A percentile compares a stretch with the other conserved stretches of the same genome.
Evolutionary conservation across 768 basidiomycete species (phyloP).

Genomic region (Mycena crocata): DNA sequence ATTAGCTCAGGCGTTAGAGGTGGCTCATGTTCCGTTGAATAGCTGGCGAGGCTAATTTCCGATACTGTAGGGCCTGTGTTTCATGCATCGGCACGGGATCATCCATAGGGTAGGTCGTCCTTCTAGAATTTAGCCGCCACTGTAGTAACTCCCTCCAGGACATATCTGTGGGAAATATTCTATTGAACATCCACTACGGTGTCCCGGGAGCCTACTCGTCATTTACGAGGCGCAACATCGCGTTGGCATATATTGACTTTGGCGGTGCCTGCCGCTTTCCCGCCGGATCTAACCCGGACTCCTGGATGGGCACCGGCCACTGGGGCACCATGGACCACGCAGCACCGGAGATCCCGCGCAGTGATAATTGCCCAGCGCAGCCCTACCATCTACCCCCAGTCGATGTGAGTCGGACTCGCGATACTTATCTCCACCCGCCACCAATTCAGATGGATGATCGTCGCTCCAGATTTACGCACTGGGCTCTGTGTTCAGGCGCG

Average conservation of each 20-base stretch:
- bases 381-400: slow-evolving; percentile 26
- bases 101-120: slow-evolving; percentile 25
- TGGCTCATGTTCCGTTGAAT: slow-evolving; percentile 11
- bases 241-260: slow-evolving; percentile 29
- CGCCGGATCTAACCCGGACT: slow-evolving; percentile 8
- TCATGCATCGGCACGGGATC: slow-evolving; percentile 32
- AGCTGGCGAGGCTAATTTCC: slow-evolving; percentile 2
- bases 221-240: slow-evolving; percentile 17
- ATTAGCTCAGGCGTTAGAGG: slow-evolving; percentile 28
- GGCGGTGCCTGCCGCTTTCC: slow-evolving; percentile 27
- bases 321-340: slow-evolving; percentile 30
- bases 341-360: slow-evolving; percentile 29
- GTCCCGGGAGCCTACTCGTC: slow-evolving; percentile 26
- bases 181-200: slow-evolving; percentile 28
- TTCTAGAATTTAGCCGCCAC: not conserved
- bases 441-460: not conserved
- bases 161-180: slow-evolving; percentile 27
- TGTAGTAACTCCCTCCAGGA: slow-evolving; percentile 21
- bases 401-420: slow-evolving; percentile 19
- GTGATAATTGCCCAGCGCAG: not conserved
- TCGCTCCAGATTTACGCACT: slow-evolving; percentile 20
- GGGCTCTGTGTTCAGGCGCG: slow-evolving; percentile 28
- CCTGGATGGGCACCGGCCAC: slow-evolving; percentile 27
- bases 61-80: slow-evolving; percentile 23
- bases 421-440: not conserved